These are phyloP conservation scores for Pleurotus pulmonarius DNA, from an alignment of 768 basidiomycete species.

Conservation along the genomic window DNA sequence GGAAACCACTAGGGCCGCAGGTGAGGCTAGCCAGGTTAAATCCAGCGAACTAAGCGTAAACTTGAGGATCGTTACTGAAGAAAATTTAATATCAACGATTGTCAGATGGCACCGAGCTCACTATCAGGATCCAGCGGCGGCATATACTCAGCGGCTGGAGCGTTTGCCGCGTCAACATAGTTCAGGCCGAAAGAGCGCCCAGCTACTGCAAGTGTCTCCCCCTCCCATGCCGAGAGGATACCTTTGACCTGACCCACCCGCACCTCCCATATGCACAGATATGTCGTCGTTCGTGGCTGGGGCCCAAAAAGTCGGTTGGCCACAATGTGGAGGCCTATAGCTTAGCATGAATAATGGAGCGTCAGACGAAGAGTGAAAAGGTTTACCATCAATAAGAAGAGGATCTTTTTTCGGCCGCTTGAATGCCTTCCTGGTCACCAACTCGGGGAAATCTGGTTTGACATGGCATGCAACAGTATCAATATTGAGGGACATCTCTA, in stretches of 20 bases:
- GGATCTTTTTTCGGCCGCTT: slow-evolving; percentile 26
- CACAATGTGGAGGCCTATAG: slow-evolving; percentile 70
- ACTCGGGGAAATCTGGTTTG: slow-evolving; percentile 41
- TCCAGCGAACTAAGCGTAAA: slow-evolving; percentile 54
- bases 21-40: slow-evolving; percentile 48
- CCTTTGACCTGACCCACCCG: slow-evolving; percentile 62
- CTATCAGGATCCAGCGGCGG: slow-evolving; percentile 74
- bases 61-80: slow-evolving; percentile 81
- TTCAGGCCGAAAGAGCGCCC: slow-evolving; percentile 60
- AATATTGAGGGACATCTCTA: slow-evolving; percentile 79
- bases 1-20: slow-evolving; percentile 49
- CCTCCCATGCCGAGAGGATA: slow-evolving; percentile 51
- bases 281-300: slow-evolving; percentile 77
- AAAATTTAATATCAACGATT: slow-evolving; percentile 5
- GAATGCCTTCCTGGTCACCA: slow-evolving; percentile 25
- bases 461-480: slow-evolving; percentile 55
- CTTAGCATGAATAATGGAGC: background rate
- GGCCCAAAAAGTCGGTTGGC: slow-evolving; percentile 90
- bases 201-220: slow-evolving; percentile 46
- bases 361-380: background rate
- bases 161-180: slow-evolving; percentile 73
- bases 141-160: slow-evolving; percentile 68
- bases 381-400: slow-evolving; percentile 46
- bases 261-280: slow-evolving; percentile 93
- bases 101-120: slow-evolving; percentile 25